Evolutionary conservation across 179 eudicot genomes (phyloP), one percentile per base, ranked within the genome.

Genomic region (Spergularia azorica): DNA sequence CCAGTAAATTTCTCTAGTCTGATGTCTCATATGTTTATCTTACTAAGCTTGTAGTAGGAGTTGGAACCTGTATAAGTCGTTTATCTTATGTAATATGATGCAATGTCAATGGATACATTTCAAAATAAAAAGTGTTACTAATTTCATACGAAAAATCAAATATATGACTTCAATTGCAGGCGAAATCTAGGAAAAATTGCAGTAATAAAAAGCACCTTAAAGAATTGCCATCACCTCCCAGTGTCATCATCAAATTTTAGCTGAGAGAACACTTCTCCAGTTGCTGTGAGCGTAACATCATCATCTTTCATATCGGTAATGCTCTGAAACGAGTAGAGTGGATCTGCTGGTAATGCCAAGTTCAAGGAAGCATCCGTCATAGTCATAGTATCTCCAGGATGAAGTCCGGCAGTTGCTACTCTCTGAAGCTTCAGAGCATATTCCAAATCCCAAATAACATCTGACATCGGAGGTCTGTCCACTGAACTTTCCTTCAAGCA

Each of bases 221-320:
- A 11, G 41, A 43, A 15, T 3, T 12, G 2, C 36, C 8, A 16
- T 73, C 75, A 85, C 70, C 88, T 73, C 0, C 58, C 77, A 17
- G 39, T n/a, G 12, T 66, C 87, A 71, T 59, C 76, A 67, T 81
- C 79, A 52, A 77, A 60, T 12, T 63, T 77, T 76, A 85, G 48
- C 72, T 80, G 88, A n/a, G 88, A 84, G 63, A 87, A 85, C 15
- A 79, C 88, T 39, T 79, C 77, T 57, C 82, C 74, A 9, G 83
- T 79, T 62, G 36, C 54, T 32, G 71, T 52, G 43, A 55, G 38
- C 17, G 46, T 67, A 15, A 38, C 41, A 50, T 79, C 84, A 50
- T 79, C 84, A 52, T 60, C 56, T 15, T 81, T 72, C 0, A 66
- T n/a, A 18, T 70, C 50, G 17, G 54, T 10, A 17, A 73, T 17